A percentile compares a stretch with the other conserved stretches of the same genome.
phyloP scores from a whole-genome alignment of 139 green algal species.

The Trebouxia sp. region DNA sequence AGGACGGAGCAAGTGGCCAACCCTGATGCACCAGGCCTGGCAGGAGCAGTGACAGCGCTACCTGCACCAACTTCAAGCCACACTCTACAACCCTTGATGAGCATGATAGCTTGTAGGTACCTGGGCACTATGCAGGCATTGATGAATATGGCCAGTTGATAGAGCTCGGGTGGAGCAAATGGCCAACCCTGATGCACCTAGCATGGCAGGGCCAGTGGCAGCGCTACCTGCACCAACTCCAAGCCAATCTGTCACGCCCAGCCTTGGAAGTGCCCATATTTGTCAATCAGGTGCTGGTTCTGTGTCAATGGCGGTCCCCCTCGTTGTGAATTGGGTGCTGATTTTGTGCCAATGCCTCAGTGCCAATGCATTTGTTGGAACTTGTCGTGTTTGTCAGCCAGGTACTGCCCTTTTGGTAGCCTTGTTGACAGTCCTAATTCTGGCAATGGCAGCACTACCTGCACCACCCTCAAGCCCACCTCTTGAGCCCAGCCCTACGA shows the following conservation, averaged over 20 bases:
- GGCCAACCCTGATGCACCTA: slow-evolving; percentile 41
- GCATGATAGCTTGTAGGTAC: slow-evolving; percentile 12
- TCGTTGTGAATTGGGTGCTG: too few relatives aligned
- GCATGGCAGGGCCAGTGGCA: slow-evolving; percentile 45
- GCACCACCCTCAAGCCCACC: neutral
- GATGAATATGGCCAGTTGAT: slow-evolving; percentile 19
- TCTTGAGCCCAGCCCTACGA: neutral
- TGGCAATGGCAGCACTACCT: too few relatives aligned
- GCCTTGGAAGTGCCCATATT: slow-evolving; percentile 42
- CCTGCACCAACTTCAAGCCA: neutral
- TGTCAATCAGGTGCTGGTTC: slow-evolving; percentile 7
- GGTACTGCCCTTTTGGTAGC: too few relatives aligned
- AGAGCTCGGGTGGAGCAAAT: slow-evolving; percentile 43
- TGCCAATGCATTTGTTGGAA: too few relatives aligned
- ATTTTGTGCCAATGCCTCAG: too few relatives aligned
- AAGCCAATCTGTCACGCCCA: neutral
- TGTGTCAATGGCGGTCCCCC: too few relatives aligned
- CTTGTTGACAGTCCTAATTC: too few relatives aligned
- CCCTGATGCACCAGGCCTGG: slow-evolving; percentile 45
- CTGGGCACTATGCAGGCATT: slow-evolving; percentile 36
- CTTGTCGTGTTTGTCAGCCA: too few relatives aligned
- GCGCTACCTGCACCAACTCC: slow-evolving; percentile 28
- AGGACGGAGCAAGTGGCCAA: slow-evolving; percentile 39
- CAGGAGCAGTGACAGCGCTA: slow-evolving; percentile 40
- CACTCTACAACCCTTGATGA: neutral